Base-by-base conservation (phyloP, 2,329 filamentous ascomycete species). In the Colletotrichum phormii region DNA sequence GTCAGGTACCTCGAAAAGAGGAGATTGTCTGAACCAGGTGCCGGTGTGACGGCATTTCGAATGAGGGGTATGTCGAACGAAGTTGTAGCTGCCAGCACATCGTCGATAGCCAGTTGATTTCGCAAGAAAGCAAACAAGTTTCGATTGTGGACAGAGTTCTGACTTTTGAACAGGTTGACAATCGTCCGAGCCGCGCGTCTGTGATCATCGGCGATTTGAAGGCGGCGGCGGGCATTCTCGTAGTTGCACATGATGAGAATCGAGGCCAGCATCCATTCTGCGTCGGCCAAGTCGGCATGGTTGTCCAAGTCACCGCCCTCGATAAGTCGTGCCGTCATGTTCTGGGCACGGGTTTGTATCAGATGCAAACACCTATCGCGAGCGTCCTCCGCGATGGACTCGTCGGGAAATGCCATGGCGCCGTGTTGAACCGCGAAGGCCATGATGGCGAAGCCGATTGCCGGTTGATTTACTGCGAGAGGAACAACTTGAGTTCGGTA, bases 191-290 rank as follows among this genome's bases (percentile, higher is more conserved):
- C 79, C 5, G 79, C 79, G 54, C 74, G 74, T 11, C 79, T 67
- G 42, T 80, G 79, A 29, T 77, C 76, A 35, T 80, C 79, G 3
- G 79, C 79, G 1, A 76, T 77, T 4, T 72, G 71, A 3, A 74
- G 67, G 13, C 77, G 76, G 24, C 76, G 77, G 35, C 79, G 76
- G 31, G 77, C 76, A 76, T 79, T 79, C 62, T 80, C 79, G 54
- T 79, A 80, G 58, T 76, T 79, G 13, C 76, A 77, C 31, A 76
- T 75, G 62, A 76, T 74, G 0, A 80, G 73, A 26, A 80, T 80
- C 5, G 78, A 76, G 1, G 79, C 78, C 65, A 80, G 68, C 73
- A 80, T 77, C 77, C 79, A 80, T 60, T 79, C 78, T 13, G 77
- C 78, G 22, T 78, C 77, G 33, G 65, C 73, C 35, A 79, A 73